Conservation (phyloP, 805 yeast species). For the Starmerella vitae region DNA sequence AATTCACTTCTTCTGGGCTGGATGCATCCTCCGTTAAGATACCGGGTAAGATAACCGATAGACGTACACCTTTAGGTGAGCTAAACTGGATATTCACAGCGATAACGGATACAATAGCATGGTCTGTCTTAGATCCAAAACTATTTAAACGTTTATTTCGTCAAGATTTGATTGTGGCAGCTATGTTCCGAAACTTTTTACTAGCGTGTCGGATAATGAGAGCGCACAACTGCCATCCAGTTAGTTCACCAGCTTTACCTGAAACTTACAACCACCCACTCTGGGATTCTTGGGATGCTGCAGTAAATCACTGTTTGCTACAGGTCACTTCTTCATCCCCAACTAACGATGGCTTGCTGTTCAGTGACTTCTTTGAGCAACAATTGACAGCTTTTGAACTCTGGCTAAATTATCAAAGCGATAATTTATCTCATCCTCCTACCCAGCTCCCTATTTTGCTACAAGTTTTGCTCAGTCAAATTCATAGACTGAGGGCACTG, state of each 20-base stretch:
- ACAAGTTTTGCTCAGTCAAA: constrained; percentile 86
- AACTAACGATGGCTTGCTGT: constrained; percentile 44
- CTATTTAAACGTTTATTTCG: constrained; percentile 80
- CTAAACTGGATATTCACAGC: constrained; percentile 97
- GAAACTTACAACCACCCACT: constrained; percentile 70
- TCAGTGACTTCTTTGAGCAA: constrained; percentile 89
- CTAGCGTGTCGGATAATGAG: constrained; percentile 92
- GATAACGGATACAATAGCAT: constrained; percentile 93
- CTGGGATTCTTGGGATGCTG: constrained; percentile 98
- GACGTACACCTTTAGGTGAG: constrained; percentile 92
- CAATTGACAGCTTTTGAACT: constrained; percentile 91
- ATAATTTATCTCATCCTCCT: constrained; percentile 74
- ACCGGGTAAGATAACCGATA: constrained; percentile 83
- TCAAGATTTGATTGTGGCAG: constrained; percentile 94
- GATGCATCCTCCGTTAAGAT: constrained; percentile 38
- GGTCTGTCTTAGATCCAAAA: constrained; percentile 83
- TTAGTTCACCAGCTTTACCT: constrained; percentile 86
- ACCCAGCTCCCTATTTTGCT: constrained; percentile 89
- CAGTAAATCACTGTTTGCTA: constrained; percentile 82
- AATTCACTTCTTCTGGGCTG: constrained; percentile 32
- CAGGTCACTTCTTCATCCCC: constrained; percentile 29
- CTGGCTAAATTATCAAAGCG: constrained; percentile 77
- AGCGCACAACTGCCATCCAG: constrained; percentile 81
- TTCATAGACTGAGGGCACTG: constrained; percentile 80
- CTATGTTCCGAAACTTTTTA: constrained; percentile 80